phyloP scores from a whole-genome alignment of 225 moss, liverwort and hornwort species.

The Physcomitrium patens region DNA sequence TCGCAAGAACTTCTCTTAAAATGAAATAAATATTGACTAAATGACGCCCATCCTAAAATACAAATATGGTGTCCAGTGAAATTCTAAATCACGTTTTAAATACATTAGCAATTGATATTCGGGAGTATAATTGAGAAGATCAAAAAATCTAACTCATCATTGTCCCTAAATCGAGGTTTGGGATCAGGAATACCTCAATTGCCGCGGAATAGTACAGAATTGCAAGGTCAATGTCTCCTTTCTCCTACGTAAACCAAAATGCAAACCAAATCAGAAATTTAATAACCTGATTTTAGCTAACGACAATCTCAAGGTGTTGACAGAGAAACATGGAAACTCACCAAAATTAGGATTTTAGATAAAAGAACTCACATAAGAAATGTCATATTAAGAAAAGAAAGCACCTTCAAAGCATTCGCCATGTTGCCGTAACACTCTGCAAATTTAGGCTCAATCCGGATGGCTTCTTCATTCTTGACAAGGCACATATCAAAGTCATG shows the following conservation, averaged over 20 bases:
- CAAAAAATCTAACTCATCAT: too few species aligned
- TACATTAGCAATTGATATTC: too few species aligned
- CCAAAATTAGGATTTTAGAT: too few species aligned
- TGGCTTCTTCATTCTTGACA: constrained; percentile 90
- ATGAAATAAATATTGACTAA: too few species aligned
- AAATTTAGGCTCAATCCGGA: constrained; percentile 89
- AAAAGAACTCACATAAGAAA: constrained; percentile 10
- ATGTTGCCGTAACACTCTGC: constrained; percentile 99
- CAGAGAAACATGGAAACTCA: too few species aligned
- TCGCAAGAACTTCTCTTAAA: too few species aligned
- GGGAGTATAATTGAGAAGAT: too few species aligned
- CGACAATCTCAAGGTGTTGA: too few species aligned
- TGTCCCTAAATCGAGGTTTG: not conserved
- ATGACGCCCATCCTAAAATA: too few species aligned
- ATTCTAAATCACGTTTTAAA: too few species aligned
- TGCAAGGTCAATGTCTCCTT: constrained; percentile 94
- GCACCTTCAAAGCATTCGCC: constrained; percentile 99
- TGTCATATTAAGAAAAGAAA: constrained; percentile 5
- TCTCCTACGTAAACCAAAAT: constrained; percentile 69
- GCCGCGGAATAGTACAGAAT: constrained; percentile 92
- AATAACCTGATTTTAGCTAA: too few species aligned
- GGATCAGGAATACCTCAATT: constrained; percentile 67
- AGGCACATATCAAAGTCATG: constrained; percentile 98
- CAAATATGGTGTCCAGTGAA: too few species aligned
- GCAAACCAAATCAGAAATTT: constrained; percentile 16